phyloP scores from a whole-genome alignment of 2,329 filamentous ascomycete species.

The Paecilomyces fulvus region DNA sequence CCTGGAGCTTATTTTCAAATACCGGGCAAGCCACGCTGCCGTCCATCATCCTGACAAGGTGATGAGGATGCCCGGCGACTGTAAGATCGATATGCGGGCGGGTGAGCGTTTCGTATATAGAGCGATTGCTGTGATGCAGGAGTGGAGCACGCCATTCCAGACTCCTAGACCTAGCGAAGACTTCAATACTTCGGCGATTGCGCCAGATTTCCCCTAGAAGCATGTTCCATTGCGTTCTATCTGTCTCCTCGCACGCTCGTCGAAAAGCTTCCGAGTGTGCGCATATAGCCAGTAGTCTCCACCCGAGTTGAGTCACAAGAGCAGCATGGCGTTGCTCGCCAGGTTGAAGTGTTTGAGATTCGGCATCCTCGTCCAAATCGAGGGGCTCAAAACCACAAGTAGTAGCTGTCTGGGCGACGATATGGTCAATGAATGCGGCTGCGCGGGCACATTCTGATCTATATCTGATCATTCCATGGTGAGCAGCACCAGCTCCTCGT shows the following conservation, averaged over 20 bases:
- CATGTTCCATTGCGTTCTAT: slow-evolving; percentile 7
- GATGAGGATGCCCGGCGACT: slow-evolving; percentile 9
- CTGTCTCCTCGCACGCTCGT: slow-evolving; percentile 2
- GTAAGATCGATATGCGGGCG: slow-evolving; percentile 1
- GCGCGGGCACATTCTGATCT: background rate
- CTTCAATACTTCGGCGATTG: slow-evolving; percentile 15
- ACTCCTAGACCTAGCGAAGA: slow-evolving; percentile 15
- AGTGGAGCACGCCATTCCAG: slow-evolving; percentile 17
- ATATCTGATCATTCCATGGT: background rate
- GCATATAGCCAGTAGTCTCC: slow-evolving; percentile 20
- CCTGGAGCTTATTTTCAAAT: slow-evolving; percentile 7
- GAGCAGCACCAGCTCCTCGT: background rate
- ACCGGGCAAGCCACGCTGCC: background rate
- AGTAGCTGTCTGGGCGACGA: background rate
- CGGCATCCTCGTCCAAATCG: background rate
- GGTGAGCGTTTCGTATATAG: slow-evolving; percentile 3
- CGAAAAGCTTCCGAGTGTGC: slow-evolving; percentile 18
- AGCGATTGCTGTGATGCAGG: background rate
- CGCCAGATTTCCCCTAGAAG: slow-evolving; percentile 9
- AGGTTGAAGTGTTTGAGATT: background rate
- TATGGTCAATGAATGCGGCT: background rate
- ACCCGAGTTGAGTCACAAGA: slow-evolving; percentile 11
- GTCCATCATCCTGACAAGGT: slow-evolving; percentile 3
- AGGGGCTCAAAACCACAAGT: background rate
- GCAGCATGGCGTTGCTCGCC: background rate